phyloP scores from a whole-genome alignment of 2,329 filamentous ascomycete species.

The Fusarium guadeloupense region DNA sequence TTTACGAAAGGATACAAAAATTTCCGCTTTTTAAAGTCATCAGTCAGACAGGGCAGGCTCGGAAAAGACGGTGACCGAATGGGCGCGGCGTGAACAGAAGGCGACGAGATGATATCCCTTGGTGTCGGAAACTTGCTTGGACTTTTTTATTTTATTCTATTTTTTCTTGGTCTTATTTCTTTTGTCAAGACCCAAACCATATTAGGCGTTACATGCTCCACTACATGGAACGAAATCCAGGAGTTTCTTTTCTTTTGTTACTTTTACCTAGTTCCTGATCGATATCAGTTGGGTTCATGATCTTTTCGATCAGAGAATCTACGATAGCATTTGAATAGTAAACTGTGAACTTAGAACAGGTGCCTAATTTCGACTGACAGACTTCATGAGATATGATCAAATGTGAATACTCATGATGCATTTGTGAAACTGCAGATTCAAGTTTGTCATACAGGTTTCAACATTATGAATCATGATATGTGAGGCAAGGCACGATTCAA shows the following conservation, averaged over 20 bases:
- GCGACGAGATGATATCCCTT: constrained; percentile 44
- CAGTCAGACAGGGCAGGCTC: constrained; percentile 45
- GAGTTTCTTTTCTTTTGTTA: constrained; percentile 32
- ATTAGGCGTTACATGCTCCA: constrained; percentile 41
- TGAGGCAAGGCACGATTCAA: constrained; percentile 1
- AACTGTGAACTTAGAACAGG: neutral
- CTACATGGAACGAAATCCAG: constrained; percentile 34
- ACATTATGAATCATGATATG: constrained; percentile 16
- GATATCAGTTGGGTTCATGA: constrained; percentile 21
- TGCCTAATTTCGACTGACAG: neutral
- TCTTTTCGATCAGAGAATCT: constrained; percentile 4
- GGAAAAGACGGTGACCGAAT: constrained; percentile 38
- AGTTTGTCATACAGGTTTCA: constrained; percentile 20
- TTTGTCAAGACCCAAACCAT: constrained; percentile 36
- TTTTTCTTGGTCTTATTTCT: constrained; percentile 32
- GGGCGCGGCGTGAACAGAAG: constrained; percentile 42
- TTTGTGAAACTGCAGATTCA: constrained; percentile 19
- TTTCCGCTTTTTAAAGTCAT: constrained; percentile 39
- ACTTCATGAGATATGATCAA: neutral
- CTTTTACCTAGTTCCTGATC: constrained; percentile 13
- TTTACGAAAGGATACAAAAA: constrained; percentile 46
- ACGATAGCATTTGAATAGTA: constrained; percentile 9
- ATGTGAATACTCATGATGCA: neutral
- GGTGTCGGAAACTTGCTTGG: constrained; percentile 39
- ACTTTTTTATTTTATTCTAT: constrained; percentile 22